Evolutionary conservation across 2,329 filamentous ascomycete species (phyloP).

Genomic region (Conoideocrella luteorostrata): DNA sequence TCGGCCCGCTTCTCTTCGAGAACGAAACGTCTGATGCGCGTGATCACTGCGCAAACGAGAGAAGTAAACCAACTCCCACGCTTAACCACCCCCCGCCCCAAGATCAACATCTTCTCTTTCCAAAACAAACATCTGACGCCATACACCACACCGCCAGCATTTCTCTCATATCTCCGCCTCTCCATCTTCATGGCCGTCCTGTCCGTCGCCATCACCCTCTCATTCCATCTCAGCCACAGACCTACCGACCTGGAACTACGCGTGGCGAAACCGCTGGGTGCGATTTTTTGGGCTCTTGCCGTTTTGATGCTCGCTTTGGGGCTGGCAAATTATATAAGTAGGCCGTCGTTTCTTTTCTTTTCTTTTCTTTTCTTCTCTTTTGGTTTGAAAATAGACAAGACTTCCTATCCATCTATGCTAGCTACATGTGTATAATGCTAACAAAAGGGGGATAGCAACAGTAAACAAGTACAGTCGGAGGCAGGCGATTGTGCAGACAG

Average conservation of each 20-base stretch:
- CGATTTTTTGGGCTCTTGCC: slow-evolving; percentile 81
- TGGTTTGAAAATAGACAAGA: too few species aligned
- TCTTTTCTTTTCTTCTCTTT: background rate
- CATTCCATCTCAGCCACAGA: slow-evolving; percentile 77
- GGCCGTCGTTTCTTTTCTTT: slow-evolving; percentile 16
- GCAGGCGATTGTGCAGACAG: slow-evolving; percentile 81
- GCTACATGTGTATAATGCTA: too few species aligned
- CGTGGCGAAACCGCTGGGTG: slow-evolving; percentile 76
- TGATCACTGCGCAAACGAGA: slow-evolving; percentile 74
- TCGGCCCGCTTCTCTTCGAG: slow-evolving; percentile 65
- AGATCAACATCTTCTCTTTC: too few species aligned
- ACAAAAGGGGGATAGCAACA: slow-evolving; percentile 43
- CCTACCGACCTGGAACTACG: slow-evolving; percentile 65
- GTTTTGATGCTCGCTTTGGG: slow-evolving; percentile 71
- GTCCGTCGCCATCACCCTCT: slow-evolving; percentile 81
- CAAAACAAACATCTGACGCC: background rate
- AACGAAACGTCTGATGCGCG: slow-evolving; percentile 69
- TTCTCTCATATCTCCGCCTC: slow-evolving; percentile 85
- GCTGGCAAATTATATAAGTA: slow-evolving; percentile 79
- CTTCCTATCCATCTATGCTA: too few species aligned
- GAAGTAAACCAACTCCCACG: too few species aligned
- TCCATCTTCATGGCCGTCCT: slow-evolving; percentile 89
- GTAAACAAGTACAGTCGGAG: slow-evolving; percentile 74
- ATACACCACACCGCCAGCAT: too few species aligned
- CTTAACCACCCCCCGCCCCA: too few species aligned